A percentile compares a stretch with the other conserved stretches of the same genome.
These are phyloP conservation scores for Trichoderma hamatum DNA, from an alignment of 2,329 filamentous ascomycete species.

Conservation along the genomic window DNA sequence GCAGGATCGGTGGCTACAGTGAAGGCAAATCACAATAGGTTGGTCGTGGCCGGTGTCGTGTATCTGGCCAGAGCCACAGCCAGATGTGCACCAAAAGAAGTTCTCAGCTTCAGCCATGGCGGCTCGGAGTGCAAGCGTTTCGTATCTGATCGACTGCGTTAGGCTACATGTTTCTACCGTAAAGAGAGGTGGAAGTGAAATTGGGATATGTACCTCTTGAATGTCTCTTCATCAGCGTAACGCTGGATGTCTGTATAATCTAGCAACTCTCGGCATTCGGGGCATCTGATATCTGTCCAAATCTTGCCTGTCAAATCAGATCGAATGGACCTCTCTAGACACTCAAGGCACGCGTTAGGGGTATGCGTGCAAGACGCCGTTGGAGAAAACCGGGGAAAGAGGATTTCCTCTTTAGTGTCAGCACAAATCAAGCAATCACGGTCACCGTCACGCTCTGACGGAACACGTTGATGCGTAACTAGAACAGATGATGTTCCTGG, in stretches of 20 bases:
- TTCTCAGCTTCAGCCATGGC: slow-evolving; percentile 48
- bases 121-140: slow-evolving; percentile 47
- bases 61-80: slow-evolving; percentile 56
- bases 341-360: slow-evolving; percentile 41
- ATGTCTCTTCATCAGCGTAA: slow-evolving; percentile 49
- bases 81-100: slow-evolving; percentile 58
- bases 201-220: slow-evolving; percentile 42
- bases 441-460: slow-evolving; percentile 32
- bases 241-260: slow-evolving; percentile 49
- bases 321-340: slow-evolving; percentile 41
- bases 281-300: slow-evolving; percentile 55
- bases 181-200: not conserved
- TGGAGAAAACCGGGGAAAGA: slow-evolving; percentile 41
- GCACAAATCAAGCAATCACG: slow-evolving; percentile 44
- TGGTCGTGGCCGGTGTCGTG: slow-evolving; percentile 46
- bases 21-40: slow-evolving; percentile 47
- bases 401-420: slow-evolving; percentile 36
- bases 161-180: not conserved
- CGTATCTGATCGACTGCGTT: slow-evolving; percentile 40
- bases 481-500: slow-evolving; percentile 35
- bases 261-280: slow-evolving; percentile 52
- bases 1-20: slow-evolving; percentile 47
- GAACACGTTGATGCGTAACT: slow-evolving; percentile 38
- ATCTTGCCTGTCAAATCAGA: slow-evolving; percentile 40
- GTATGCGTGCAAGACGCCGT: slow-evolving; percentile 41